A percentile compares a stretch with the other conserved stretches of the same genome.
These are phyloP conservation scores for Cymbidium sinense DNA, from an alignment of 106 monocot species.

Conservation along the genomic window DNA sequence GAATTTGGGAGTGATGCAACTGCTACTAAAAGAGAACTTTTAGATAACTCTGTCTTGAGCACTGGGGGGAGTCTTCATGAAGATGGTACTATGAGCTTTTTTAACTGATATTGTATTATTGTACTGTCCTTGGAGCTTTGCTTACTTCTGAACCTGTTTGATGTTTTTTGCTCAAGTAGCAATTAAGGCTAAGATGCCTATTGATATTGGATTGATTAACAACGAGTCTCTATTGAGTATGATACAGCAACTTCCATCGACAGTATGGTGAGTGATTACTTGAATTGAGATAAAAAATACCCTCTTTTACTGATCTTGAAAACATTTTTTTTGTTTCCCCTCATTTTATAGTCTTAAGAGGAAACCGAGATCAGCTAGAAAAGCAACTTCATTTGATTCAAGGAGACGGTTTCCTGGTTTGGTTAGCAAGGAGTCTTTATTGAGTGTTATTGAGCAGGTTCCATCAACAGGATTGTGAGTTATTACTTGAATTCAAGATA, in stretches of 20 bases:
- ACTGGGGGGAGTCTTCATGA: not conserved
- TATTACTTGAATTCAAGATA: not conserved
- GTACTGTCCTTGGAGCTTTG: not conserved
- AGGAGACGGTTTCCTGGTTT: no score
- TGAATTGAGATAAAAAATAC: not conserved
- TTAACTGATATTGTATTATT: not conserved
- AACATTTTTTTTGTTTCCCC: not conserved
- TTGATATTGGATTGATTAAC: not conserved
- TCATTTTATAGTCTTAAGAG: not conserved
- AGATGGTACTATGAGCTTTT: not conserved
- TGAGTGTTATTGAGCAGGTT: not conserved
- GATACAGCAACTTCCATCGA: not conserved
- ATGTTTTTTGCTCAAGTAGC: not conserved
- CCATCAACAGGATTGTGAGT: not conserved
- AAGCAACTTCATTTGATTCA: not conserved
- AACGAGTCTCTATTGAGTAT: slow-evolving; percentile 4
- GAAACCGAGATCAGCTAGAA: slow-evolving; percentile 4
- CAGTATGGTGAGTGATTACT: not conserved
- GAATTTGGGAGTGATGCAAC: not conserved
- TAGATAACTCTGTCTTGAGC: not conserved
- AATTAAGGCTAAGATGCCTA: not conserved
- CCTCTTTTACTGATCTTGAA: not conserved
- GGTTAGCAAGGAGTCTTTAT: not conserved
- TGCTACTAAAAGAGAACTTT: not conserved
- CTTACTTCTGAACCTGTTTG: not conserved